These are phyloP conservation scores for Sonneratia caseolaris DNA, from an alignment of 345 rosid species.

Conservation along the genomic window DNA sequence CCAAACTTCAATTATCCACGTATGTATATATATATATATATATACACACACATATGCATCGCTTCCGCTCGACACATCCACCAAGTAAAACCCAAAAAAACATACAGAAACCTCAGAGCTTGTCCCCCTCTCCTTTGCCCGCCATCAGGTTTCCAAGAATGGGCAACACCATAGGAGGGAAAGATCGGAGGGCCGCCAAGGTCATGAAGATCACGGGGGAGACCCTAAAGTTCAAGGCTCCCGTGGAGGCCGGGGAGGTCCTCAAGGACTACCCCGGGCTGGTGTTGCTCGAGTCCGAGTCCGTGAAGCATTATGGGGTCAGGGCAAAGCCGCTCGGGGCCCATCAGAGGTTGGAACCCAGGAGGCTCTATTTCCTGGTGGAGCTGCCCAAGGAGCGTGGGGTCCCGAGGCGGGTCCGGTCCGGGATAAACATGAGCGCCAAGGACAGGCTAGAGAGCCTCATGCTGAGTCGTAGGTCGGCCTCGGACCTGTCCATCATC, in stretches of 20 bases:
- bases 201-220: slow-evolving; percentile 88
- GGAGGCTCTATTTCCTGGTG: slow-evolving; percentile 77
- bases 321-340: slow-evolving; percentile 64
- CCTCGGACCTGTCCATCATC: slow-evolving; percentile 59
- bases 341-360: slow-evolving; percentile 49
- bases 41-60: not conserved
- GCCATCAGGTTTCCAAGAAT: slow-evolving; percentile 12
- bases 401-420: slow-evolving; percentile 60
- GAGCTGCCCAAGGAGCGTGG: slow-evolving; percentile 47
- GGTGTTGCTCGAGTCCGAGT: slow-evolving; percentile 70
- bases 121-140: not conserved
- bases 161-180: slow-evolving; percentile 72
- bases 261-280: slow-evolving; percentile 54
- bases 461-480: slow-evolving; percentile 68
- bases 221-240: slow-evolving; percentile 66
- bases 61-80: not conserved
- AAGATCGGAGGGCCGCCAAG: slow-evolving; percentile 33
- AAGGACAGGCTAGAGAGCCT: slow-evolving; percentile 77
- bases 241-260: slow-evolving; percentile 69
- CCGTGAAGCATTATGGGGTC: slow-evolving; percentile 58
- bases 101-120: not conserved
- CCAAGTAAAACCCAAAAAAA: not conserved
- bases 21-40: not conserved
- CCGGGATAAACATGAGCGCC: slow-evolving; percentile 73
- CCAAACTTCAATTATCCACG: not conserved